These are phyloP conservation scores for Rhytidiadelphus loreus DNA, from an alignment of 225 moss, liverwort and hornwort genomes.

Conservation along the genomic window DNA sequence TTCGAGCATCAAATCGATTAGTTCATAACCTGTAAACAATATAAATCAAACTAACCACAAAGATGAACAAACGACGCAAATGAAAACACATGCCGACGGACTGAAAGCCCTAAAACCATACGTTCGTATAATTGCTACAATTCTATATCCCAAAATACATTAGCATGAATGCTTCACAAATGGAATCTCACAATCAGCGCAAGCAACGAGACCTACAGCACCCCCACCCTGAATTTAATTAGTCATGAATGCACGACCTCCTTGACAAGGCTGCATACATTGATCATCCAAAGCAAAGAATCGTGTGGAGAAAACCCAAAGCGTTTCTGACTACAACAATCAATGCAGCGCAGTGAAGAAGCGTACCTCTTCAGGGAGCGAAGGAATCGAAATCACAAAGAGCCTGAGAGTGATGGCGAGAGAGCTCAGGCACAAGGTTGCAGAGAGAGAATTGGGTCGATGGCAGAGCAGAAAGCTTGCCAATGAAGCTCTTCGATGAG, in stretches of 20 bases:
- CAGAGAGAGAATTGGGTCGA: too few species aligned
- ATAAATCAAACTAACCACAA: background rate
- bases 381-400: background rate
- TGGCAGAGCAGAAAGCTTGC: too few species aligned
- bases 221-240: background rate
- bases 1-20: background rate
- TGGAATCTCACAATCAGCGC: too few species aligned
- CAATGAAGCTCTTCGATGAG: too few species aligned
- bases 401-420: background rate
- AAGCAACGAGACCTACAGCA: too few species aligned
- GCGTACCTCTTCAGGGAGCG: background rate
- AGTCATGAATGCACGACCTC: background rate
- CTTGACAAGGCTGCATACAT: background rate
- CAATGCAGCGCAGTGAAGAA: background rate
- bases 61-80: background rate
- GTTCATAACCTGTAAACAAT: background rate
- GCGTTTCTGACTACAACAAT: background rate
- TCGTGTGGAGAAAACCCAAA: background rate
- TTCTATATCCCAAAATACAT: too few species aligned
- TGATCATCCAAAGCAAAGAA: background rate
- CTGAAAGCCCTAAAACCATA: too few species aligned
- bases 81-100: too few species aligned
- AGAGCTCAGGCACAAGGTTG: too few species aligned
- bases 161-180: too few species aligned
- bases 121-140: too few species aligned